phyloP scores from a whole-genome alignment of 139 green algal genomes.

The Pseudopediastrum boryanum region DNA sequence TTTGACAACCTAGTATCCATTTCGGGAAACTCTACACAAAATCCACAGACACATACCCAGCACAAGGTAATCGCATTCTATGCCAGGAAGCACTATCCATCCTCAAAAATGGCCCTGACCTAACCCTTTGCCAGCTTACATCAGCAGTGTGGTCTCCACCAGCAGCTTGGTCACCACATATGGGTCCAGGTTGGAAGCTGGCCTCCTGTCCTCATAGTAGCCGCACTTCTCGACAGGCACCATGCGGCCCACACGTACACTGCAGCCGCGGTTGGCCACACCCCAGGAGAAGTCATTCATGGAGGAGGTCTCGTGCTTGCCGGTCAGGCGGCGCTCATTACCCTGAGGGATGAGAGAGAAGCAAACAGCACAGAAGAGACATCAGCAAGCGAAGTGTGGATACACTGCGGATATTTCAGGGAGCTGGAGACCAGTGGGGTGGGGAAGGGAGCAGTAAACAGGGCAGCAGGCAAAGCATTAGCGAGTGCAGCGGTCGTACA shows the following conservation, averaged over 20 bases:
- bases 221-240: conserved; percentile 90
- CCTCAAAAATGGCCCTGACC: too few species aligned
- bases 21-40: too few species aligned
- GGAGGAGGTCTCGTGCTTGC: conserved; percentile 88
- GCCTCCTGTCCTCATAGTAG: conserved; percentile 97
- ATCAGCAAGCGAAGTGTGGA: too few species aligned
- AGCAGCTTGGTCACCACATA: conserved; percentile 83
- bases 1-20: too few species aligned
- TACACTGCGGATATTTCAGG: too few species aligned
- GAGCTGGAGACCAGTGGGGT: too few species aligned
- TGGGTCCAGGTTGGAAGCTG: conserved; percentile 95
- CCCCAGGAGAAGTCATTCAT: conserved; percentile 98
- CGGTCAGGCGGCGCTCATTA: conserved; percentile 98
- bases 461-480: neutral
- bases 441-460: neutral
- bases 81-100: too few species aligned
- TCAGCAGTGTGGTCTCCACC: conserved; percentile 78
- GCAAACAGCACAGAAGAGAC: too few species aligned
- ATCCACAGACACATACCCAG: too few species aligned
- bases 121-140: too few species aligned
- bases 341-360: conserved; percentile 55
- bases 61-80: too few species aligned
- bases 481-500: too few species aligned
- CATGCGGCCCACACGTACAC: conserved; percentile 89
- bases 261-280: conserved; percentile 96